A percentile compares a stretch with the other conserved stretches of the same genome.
These are phyloP conservation scores for Epithele typhae DNA, from an alignment of 768 basidiomycete genomes.

Conservation along the genomic window DNA sequence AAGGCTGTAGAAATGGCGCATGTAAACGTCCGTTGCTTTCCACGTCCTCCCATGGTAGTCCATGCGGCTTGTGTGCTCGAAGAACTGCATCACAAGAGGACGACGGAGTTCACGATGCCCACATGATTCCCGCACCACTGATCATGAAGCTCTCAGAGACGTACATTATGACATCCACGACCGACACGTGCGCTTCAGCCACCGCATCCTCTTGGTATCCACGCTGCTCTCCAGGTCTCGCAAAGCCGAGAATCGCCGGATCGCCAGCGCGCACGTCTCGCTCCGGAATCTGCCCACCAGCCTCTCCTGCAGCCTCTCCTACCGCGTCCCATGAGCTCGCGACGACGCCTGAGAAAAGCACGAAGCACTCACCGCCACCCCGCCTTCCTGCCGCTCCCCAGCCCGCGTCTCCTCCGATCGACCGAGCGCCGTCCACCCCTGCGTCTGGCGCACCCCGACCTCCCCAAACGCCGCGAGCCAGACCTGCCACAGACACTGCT, in stretches of 20 bases:
- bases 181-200: constrained; percentile 55
- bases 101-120: background rate
- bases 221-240: constrained; percentile 30
- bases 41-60: background rate
- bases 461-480: constrained; percentile 52
- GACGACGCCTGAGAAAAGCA: too few relatives aligned
- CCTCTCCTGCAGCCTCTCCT: constrained; percentile 38
- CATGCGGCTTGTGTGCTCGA: background rate
- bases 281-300: constrained; percentile 44
- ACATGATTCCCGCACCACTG: background rate
- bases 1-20: too few relatives aligned
- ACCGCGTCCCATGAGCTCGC: too few relatives aligned
- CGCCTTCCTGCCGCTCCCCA: background rate
- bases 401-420: background rate
- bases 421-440: constrained; percentile 12
- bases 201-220: constrained; percentile 42
- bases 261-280: constrained; percentile 49
- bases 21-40: too few relatives aligned
- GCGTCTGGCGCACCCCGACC: constrained; percentile 23
- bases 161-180: constrained; percentile 28
- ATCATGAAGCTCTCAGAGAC: background rate
- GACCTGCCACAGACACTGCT: constrained; percentile 63
- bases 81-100: background rate
- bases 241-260: constrained; percentile 37
- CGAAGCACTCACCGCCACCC: background rate